These are phyloP conservation scores for Crithidia expoeki DNA, from an alignment of 208 protist genomes.

Conservation along the genomic window DNA sequence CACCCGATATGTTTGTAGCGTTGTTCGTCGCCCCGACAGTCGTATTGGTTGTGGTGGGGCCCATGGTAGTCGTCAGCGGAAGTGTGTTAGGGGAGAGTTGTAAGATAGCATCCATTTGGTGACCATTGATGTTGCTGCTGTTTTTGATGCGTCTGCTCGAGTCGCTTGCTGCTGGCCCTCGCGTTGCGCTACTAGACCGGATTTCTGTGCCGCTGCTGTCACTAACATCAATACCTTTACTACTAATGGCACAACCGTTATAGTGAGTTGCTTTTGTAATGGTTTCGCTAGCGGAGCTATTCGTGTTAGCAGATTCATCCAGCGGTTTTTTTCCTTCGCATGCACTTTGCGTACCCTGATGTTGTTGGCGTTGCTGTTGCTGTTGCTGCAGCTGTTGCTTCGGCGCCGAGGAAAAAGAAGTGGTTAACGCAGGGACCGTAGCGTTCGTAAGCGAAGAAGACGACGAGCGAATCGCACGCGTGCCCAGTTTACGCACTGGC, in stretches of 20 bases:
- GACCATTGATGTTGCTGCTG: not conserved
- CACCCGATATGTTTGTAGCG: not conserved
- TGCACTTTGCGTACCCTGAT: not conserved
- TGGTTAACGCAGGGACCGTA: too few species aligned
- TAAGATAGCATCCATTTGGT: not conserved
- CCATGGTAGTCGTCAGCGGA: conserved; percentile 5
- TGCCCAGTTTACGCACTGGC: conserved; percentile 15
- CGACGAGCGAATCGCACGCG: not conserved
- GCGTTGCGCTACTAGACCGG: not conserved
- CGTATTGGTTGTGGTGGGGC: not conserved
- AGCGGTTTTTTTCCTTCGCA: not conserved
- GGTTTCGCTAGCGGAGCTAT: not conserved
- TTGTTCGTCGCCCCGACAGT: not conserved
- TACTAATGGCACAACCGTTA: too few species aligned
- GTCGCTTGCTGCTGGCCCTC: not conserved
- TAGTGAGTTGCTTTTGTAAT: not conserved
- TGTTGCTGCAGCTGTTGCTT: not conserved
- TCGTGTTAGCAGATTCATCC: not conserved
- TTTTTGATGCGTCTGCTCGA: not conserved
- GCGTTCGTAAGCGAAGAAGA: too few species aligned
- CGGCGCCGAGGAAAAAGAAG: not conserved
- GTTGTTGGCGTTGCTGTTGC: not conserved
- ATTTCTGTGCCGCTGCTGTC: not conserved
- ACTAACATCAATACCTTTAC: too few species aligned
- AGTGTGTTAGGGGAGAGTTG: not conserved